phyloP scores from a whole-genome alignment of 306 rosid genomes.

The Cicer yamashitae region DNA sequence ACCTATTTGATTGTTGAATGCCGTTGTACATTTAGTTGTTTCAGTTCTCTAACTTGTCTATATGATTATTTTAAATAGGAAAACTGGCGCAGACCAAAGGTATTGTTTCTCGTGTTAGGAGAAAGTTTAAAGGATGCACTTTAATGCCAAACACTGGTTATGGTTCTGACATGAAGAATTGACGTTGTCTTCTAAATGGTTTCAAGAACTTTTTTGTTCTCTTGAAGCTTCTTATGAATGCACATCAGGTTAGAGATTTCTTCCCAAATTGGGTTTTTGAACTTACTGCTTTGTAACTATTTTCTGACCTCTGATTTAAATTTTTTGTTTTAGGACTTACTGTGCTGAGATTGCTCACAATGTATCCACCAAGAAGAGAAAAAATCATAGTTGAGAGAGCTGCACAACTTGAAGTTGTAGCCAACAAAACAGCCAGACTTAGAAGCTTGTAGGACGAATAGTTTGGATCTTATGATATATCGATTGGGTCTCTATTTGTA shows the following conservation, averaged over 20 bases:
- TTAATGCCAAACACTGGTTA: constrained; percentile 84
- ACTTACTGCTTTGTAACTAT: no score
- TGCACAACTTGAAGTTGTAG: constrained; percentile 83
- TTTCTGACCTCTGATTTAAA: no score
- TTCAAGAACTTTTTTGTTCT: constrained; percentile 77
- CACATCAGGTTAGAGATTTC: constrained; percentile 61
- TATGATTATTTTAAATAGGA: constrained; percentile 30
- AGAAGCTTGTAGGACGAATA: constrained; percentile 90
- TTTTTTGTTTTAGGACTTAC: constrained; percentile 44
- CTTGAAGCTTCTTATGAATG: constrained; percentile 77
- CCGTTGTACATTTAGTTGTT: no score
- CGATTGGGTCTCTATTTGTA: no score
- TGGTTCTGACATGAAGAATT: constrained; percentile 75
- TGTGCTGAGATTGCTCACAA: constrained; percentile 89
- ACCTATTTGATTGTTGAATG: no score
- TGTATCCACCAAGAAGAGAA: constrained; percentile 68
- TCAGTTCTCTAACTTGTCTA: neutral
- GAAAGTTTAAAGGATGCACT: constrained; percentile 77
- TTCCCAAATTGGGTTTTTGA: no score
- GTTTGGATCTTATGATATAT: no score
- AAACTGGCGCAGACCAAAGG: constrained; percentile 82
- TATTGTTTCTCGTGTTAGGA: constrained; percentile 84
- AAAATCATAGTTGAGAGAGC: constrained; percentile 80
- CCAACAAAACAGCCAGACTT: constrained; percentile 83
- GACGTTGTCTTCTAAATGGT: constrained; percentile 77